phyloP scores from a whole-genome alignment of 192 early-diverging fungal genomes.

The Gamsiella multidivaricata region DNA sequence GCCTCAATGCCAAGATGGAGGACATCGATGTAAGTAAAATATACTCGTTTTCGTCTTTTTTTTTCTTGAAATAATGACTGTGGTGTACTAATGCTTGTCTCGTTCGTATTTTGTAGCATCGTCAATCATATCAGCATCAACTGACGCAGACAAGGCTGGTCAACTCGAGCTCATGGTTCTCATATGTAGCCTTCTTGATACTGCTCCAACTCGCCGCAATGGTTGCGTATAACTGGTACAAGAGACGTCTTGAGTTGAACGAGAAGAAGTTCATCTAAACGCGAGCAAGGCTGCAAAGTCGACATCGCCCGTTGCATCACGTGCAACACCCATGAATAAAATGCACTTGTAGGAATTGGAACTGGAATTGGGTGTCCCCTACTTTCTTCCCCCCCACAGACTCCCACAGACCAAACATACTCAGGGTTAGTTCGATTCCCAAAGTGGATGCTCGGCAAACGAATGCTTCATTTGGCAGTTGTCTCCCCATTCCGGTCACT shows the following conservation, averaged over 20 bases:
- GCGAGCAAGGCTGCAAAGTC: too few species aligned
- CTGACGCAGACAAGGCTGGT: constrained; percentile 22
- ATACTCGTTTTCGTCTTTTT: background rate
- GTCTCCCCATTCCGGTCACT: background rate
- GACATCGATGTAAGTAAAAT: constrained; percentile 36
- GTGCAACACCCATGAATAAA: too few species aligned
- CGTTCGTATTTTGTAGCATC: constrained; percentile 7
- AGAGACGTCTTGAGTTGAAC: constrained; percentile 39
- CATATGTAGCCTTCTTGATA: constrained; percentile 41
- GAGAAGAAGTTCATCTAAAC: constrained; percentile 48
- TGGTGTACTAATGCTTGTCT: background rate
- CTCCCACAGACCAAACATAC: too few species aligned
- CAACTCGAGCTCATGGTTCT: constrained; percentile 34
- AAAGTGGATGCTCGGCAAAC: constrained; percentile 1
- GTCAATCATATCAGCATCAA: constrained; percentile 36
- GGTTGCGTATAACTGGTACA: constrained; percentile 40
- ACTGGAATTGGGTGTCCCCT: too few species aligned
- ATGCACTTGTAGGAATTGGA: too few species aligned
- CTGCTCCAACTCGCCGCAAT: constrained; percentile 16
- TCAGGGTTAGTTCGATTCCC: constrained; percentile 10
- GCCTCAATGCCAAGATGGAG: constrained; percentile 45
- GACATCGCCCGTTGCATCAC: too few species aligned
- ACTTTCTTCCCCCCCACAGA: too few species aligned
- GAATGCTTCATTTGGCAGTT: background rate
- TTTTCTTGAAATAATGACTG: background rate